Evolutionary conservation across 441 rosid genomes (phyloP), one percentile per base, ranked within the genome.

Genomic region (Euphorbia celastroides): DNA sequence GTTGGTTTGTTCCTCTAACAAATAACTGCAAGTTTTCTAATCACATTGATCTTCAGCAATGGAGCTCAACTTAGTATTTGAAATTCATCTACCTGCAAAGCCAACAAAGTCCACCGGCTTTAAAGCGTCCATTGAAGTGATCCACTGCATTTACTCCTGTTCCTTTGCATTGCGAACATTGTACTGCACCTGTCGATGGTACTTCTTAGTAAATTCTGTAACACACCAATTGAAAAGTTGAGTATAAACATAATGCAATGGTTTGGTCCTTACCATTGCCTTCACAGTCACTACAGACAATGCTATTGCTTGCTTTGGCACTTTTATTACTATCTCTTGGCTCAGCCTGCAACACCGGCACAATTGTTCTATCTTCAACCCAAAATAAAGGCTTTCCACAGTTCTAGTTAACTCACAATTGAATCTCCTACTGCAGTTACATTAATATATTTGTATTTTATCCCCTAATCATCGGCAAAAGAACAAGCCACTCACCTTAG

Each of bases 11-110:
- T n/a, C n/a, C n/a, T n/a, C n/a, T n/a, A n/a, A n/a, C n/a, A n/a
- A n/a, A n/a, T n/a, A n/a, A n/a, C n/a, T n/a, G n/a, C n/a, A n/a
- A n/a, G n/a, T n/a, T n/a, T n/a, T n/a, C n/a, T n/a, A n/a, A n/a
- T n/a, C n/a, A n/a, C n/a, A n/a, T n/a, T n/a, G n/a, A n/a, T n/a
- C n/a, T n/a, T n/a, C n/a, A n/a, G n/a, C n/a, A n/a, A n/a, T n/a
- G n/a, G n/a, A n/a, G n/a, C n/a, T n/a, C n/a, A n/a, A 22, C 23
- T 32, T 51, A 30, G 64, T 13, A 44, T 17, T 60, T 23, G n/a
- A n/a, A n/a, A n/a, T n/a, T n/a, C n/a, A n/a, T 97, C 97, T 2
- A 90, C 98, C 98, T 85, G 92, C 98, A 93, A 60, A 93, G 97
- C 98, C 97, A 93, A 72, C 98, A 93, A 70, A 83, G 72, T 2